Evolutionary conservation across 352 stramenopile genomes (phyloP), one percentile per base, ranked within the genome.

Genomic region (Phytophthora idaei): DNA sequence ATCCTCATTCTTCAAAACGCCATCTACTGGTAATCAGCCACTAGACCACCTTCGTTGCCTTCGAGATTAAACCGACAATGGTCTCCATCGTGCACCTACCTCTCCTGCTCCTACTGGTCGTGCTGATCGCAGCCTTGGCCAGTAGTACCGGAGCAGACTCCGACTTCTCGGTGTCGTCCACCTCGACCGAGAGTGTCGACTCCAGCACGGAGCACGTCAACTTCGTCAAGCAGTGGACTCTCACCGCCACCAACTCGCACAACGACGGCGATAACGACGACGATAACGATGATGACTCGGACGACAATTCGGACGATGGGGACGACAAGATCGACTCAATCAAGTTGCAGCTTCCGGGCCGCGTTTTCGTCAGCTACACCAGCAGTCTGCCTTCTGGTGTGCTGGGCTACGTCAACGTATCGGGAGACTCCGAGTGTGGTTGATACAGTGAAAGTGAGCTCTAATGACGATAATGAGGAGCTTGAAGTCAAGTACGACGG

Each of bases 381-480:
- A 73, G 48, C 8, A 45, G 32, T 12, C 6, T 73, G 25, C 34
- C 61, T 3, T 53, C 57, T 21, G 67, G 62, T 36, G 49, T 78
- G 2, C 53, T 71, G 9, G 71, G 71, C 34, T 78, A 75, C 48
- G 57, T 73, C n/a, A 78, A 75, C 36, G 61, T 78, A 9, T 75
- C 71, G 2, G 67, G 62, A 0, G 54, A 66, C 51, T 65, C 50
- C 57, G 39, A 45, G 9, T 6, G 45, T 68, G 0, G 61, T 78
- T 7, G 55, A 78, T n/a, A 49, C 59, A 5, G 66, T 75, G 10
- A 52, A 42, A 34, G 58, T 78, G 17, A 49, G 21, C 32, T 57
- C 50, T 3, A 59, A 62, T 14, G 57, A 72, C 57, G 57, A 75
- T 28, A 57, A 72, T 15, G 57, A 74, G 51, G 54, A 78, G 45